Base-by-base conservation (phyloP, 129 eudicot species). In the Chrysanthemum lavandulifolium region DNA sequence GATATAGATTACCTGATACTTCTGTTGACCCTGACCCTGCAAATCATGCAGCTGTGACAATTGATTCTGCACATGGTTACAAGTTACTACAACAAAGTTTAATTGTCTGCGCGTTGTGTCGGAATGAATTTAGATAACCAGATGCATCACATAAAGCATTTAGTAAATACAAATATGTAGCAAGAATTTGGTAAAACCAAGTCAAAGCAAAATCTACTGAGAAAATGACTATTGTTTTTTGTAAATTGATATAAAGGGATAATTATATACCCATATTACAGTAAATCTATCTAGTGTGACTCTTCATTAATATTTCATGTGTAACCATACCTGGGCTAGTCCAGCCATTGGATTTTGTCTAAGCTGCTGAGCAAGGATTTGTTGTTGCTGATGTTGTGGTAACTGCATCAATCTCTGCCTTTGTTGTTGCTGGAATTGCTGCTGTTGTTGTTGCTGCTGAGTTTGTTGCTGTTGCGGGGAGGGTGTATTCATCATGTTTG, bases 391-490 rank as follows among this genome's bases (percentile, higher is more conserved):
- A 79, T 92, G 96, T 60, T 74, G 89, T 65, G 92, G 91, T 71
- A 85, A 83, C 61, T 89, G 98, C 92, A 93, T 82, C 70, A 87
- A 66, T 75, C 89, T 87, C 78, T 92, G 96, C 75, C 98, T 86
- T 61, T 78, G 78, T 65, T 78, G 82, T 69, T 78, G 82, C 19
- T 78, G 81, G 19, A 81, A 86, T 27, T 82, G 85, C 31, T 78
- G 89, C 47, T 82, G 89, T 0, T 76, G 92, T 64, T 79, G 89
- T 63, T 88, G 90, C 40, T 77, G 95, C 63, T 86, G 97, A 78
- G 90, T 78, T 73, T 90, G 94, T 82, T 94, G 99, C 84, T 90
- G 99, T 85, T 90, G 86, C n/a, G 99, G 99, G 27, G 96, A 90
- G 9, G 95, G 97, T 33, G 97, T 82, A 73, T 91, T 91, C 90